Base-by-base conservation (phyloP, 78 protist species). In the Isochrysis galbana region DNA sequence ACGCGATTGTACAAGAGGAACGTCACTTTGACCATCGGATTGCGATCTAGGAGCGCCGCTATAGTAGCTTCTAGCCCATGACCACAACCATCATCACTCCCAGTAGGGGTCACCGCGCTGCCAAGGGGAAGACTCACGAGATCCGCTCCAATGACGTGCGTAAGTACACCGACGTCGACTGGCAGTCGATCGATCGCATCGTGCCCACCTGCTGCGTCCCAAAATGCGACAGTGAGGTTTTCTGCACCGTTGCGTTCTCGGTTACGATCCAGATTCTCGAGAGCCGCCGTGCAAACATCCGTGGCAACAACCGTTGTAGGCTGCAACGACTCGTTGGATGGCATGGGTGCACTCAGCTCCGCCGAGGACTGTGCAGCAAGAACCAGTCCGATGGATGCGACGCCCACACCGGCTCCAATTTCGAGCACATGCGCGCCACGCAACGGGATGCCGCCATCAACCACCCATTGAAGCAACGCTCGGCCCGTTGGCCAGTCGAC, bases 81-180 rank as follows among this genome's bases (percentile, higher is more conserved):
- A 17, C 41, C n/a, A n/a, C 74, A 23, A 41, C 4, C 80, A 29
- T 2, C 80, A 2, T 70, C 80, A 41, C 22, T 41, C 17, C n/a
- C 4, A 21, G 22, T 3, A 17, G 80, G 39, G 14, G 19, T 67
- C 38, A 19, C 34, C 44, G 45, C 80, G 17, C 22, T 22, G 80
- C 5, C 5, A 41, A 70, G 7, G 2, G 80, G 80, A 36, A 34
- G 32, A 41, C 80, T 70, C 42, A 70, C 80, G 54, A 70, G 34
- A 41, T 70, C 80, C 29, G 80, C 80, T 17, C 80, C 80, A 41
- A 70, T 70, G 80, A 70, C 80, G 41, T 70, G 80, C 36, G 80
- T 70, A 19, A 70, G 80, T 3, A 21, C 11, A 2, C 41, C 39
- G 39, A 21, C 17, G 21, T 70, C 80, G n/a, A 70, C 51, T 19